Evolutionary conservation across 2,329 filamentous ascomycete genomes (phyloP), one percentile per base, ranked within the genome.

Genomic region (Epichloe gansuensis): DNA sequence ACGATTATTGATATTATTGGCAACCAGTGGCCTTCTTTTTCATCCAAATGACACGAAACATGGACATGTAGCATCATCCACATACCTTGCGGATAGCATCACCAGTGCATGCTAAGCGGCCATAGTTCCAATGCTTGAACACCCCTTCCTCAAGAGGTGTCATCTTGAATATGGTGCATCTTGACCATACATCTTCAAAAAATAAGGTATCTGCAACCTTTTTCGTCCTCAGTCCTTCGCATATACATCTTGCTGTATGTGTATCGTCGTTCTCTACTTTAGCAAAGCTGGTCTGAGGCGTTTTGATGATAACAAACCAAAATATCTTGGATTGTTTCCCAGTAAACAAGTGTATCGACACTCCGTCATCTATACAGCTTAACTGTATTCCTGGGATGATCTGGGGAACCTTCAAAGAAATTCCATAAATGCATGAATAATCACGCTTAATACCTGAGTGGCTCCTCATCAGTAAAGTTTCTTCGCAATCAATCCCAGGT

Each of bases 161-260:
- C 56, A 54, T 68, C 48, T 25, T 57, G 58, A 7, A 28, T 50
- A 17, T 55, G 38, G 47, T 49, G 43, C 37, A 51, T 49, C 4
- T 51, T 51, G 42, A 63, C 61, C 65, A 71, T 2, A 73, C 38
- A 11, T 71, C 63, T 0, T 59, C 59, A 51, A 73, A 69, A 2
- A 54, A 62, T 8, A 68, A 8, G 0, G 54, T 59, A 2, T 62
- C 61, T 1, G 59, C 58, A 12, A 71, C 41, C 6, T 60, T 58
- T 17, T 62, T 45, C 54, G 31, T 63, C 55, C 12, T 57, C 61
- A 46, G 65, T 12, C 59, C 9, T 56, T 55, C 7, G 55, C 54
- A 1, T 62, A 65, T 2, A 65, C 42, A 23, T 28, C 42, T 46
- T 11, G 47, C 52, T n/a, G 35, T 37, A 0, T 38, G 17, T 4